phyloP scores from a whole-genome alignment of 2,329 filamentous ascomycete species.

The Penicillium oxalicum region DNA sequence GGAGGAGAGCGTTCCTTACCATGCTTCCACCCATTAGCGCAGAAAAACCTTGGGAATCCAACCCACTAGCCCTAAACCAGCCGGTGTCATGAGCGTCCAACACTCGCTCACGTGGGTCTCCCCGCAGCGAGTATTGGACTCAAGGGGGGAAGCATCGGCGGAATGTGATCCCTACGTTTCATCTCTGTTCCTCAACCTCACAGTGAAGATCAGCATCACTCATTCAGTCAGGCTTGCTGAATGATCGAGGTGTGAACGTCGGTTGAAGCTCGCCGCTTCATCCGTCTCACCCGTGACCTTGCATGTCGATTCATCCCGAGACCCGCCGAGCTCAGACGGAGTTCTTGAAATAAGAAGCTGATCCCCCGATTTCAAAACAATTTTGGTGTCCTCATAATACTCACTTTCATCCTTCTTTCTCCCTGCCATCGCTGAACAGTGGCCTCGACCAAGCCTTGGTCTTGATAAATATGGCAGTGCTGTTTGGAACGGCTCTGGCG shows the following conservation, averaged over 20 bases:
- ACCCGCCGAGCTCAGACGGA: not conserved
- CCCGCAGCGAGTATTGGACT: slow-evolving; percentile 11
- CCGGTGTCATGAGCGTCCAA: slow-evolving; percentile 1
- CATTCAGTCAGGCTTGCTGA: not conserved
- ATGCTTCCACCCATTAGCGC: no score
- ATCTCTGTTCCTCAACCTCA: not conserved
- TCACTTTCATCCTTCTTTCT: not conserved
- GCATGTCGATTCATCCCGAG: not conserved
- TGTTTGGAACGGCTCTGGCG: slow-evolving; percentile 11
- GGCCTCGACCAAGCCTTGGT: not conserved
- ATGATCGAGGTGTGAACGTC: not conserved
- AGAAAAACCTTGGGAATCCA: no score
- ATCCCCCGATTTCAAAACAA: not conserved
- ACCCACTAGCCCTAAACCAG: not conserved
- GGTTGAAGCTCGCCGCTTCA: not conserved
- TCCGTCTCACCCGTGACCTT: not conserved
- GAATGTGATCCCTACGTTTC: not conserved
- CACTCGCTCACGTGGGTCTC: slow-evolving; percentile 9
- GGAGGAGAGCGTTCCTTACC: no score
- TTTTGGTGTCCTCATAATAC: no score
- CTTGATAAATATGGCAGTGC: slow-evolving; percentile 8
- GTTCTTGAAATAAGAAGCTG: not conserved
- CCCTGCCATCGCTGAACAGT: no score
- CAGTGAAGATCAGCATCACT: not conserved
- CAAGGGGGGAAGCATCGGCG: not conserved